Base-by-base conservation (phyloP, 2,329 filamentous ascomycete species). In the Cordyceps javanica region DNA sequence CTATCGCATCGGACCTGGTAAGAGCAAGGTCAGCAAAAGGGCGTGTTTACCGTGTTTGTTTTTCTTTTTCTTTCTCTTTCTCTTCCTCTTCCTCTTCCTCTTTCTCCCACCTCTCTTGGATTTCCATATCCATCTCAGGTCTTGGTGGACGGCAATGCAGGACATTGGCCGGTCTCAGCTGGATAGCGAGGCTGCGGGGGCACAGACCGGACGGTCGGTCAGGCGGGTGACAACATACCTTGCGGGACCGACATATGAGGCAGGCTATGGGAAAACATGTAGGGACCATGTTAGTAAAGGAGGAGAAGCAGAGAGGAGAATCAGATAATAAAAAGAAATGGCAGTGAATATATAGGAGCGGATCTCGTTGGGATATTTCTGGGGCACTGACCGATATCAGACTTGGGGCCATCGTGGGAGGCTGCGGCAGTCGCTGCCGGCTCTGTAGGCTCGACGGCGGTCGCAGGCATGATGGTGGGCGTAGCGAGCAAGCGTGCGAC, bases 1-100 rank as follows among this genome's bases (percentile, higher is more conserved):
- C 60, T 61, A 57, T 66, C 66, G 57, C 66, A 67, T 59, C 62
- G 63, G 28, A 67, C 65, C 64, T 67, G 21, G 30, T 13, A 30
- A 5, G 19, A 23, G 13, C 32, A n/a, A 32, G 23, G 44, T 56
- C 10, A 50, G 26, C 14, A 39, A 56, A 41, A 9, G n/a, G 14
- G 11, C 16, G 4, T 36, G 7, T 14, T 8, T 38, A 13, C n/a
- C n/a, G n/a, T 48, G 14, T 48, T 39, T 28, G 7, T 3, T 16
- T 38, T 7, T 2, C 28, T 14, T 3, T 10, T 25, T 23, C 3
- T n/a, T 19, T n/a, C 6, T n/a, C n/a, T n/a, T n/a, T n/a, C n/a
- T n/a, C n/a, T n/a, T n/a, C n/a, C n/a, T n/a, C n/a, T n/a, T n/a
- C n/a, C n/a, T n/a, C n/a, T n/a, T n/a, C n/a, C n/a, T n/a, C n/a